Conservation (phyloP, 2,329 filamentous ascomycete species). For the Macrophomina pseudophaseolina region DNA sequence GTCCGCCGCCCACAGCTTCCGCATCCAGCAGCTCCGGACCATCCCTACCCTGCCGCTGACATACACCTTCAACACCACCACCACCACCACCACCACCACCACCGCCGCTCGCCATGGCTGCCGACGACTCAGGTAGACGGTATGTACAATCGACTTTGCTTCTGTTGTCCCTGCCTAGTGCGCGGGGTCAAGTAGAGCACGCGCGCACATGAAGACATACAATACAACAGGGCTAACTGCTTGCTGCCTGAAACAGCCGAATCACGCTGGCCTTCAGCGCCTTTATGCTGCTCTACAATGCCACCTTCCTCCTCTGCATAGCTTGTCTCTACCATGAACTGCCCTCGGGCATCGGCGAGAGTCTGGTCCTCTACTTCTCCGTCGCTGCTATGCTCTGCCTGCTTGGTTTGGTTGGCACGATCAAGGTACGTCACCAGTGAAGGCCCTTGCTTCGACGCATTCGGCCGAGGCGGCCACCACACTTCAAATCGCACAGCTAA, state of each 20-base stretch:
- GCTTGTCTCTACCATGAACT: constrained; percentile 31
- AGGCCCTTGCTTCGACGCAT: constrained; percentile 13
- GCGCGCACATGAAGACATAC: not conserved
- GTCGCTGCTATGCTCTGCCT: constrained; percentile 47
- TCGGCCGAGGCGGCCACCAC: constrained; percentile 10
- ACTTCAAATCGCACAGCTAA: not conserved
- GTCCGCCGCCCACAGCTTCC: constrained; percentile 1
- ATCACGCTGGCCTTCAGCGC: constrained; percentile 28
- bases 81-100: not conserved
- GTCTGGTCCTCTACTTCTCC: constrained; percentile 47
- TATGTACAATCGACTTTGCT: not conserved
- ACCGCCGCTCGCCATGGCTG: constrained; percentile 14
- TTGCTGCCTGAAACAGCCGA: constrained; percentile 24
- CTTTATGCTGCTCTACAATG: constrained; percentile 34
- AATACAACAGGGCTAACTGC: not conserved
- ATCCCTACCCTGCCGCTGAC: constrained; percentile 8
- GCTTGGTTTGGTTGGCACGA: constrained; percentile 49
- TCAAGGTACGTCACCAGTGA: constrained; percentile 43
- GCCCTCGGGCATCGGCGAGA: constrained; percentile 36
- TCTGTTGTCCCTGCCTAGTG: no score
- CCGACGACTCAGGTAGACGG: constrained; percentile 17
- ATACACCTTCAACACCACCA: not conserved
- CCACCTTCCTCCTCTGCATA: constrained; percentile 36
- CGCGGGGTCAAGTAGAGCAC: no score
- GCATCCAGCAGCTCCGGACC: constrained; percentile 21